Evolutionary conservation across 2,329 filamentous ascomycete species (phyloP).

Genomic region (Dactylellina haptotyla): DNA sequence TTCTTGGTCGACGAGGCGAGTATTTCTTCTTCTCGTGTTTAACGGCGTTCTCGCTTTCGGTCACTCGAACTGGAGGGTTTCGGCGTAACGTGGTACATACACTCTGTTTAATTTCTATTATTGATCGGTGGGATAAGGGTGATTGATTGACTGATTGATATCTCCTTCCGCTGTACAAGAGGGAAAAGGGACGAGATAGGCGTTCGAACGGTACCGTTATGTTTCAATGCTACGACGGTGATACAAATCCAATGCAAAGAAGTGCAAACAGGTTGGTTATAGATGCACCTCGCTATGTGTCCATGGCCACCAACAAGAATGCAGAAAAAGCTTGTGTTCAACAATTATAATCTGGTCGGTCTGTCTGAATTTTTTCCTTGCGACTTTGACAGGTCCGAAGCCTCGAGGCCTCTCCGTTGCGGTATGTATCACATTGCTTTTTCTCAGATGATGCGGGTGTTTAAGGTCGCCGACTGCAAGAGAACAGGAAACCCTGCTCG

Average conservation of each 20-base stretch:
- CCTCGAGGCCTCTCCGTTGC: constrained; percentile 18
- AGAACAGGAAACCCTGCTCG: constrained; percentile 13
- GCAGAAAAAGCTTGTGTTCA: constrained; percentile 54
- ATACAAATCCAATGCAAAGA: constrained; percentile 2
- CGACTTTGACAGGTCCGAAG: constrained; percentile 45
- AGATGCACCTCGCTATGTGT: constrained; percentile 44
- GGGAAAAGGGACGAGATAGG: not conserved
- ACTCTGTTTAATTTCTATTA: constrained; percentile 9
- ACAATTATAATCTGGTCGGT: too few species aligned
- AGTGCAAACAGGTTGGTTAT: constrained; percentile 45
- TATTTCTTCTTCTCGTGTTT: constrained; percentile 16
- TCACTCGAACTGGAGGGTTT: constrained; percentile 35
- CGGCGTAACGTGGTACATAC: constrained; percentile 50
- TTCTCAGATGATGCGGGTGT: constrained; percentile 46
- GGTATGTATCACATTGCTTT: constrained; percentile 48
- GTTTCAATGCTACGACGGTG: not conserved
- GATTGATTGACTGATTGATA: not conserved
- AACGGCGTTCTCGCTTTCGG: constrained; percentile 46
- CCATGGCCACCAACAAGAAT: constrained; percentile 31
- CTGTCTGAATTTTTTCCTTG: constrained; percentile 15
- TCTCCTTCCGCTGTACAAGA: not conserved
- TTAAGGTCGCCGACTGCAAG: constrained; percentile 54
- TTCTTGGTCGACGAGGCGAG: constrained; percentile 5
- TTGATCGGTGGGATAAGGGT: too few species aligned
- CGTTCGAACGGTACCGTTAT: too few species aligned